A percentile compares a stretch with the other conserved stretches of the same genome.
Evolutionary conservation across 495 filamentous ascomycete species (phyloP).

Genomic region (Talaromyces proteolyticus): DNA sequence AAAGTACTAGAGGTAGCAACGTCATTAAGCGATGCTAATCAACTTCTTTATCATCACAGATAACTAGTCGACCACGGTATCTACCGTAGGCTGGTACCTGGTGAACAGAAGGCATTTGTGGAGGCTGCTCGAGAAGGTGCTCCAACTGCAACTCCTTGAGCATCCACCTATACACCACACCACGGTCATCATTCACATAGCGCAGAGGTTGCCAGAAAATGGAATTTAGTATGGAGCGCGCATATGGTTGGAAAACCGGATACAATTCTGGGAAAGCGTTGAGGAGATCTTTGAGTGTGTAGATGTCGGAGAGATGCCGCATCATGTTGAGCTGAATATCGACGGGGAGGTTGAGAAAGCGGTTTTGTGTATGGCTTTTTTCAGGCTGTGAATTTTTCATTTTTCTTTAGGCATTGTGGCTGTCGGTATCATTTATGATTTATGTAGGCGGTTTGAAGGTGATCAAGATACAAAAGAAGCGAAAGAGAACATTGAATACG

Average conservation of each 20-base stretch:
- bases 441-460: too few species aligned
- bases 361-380: not conserved
- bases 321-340: conserved; percentile 3
- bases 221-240: not conserved
- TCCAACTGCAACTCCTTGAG: conserved; percentile 2
- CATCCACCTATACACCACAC: conserved; percentile 6
- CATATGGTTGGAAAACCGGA: not conserved
- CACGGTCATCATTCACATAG: not conserved
- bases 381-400: not conserved
- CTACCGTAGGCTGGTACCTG: not conserved
- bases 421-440: too few species aligned
- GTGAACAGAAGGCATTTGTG: not conserved
- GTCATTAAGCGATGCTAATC: too few species aligned
- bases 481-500: too few species aligned
- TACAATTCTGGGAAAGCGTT: conserved; percentile 1
- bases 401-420: not conserved
- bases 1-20: too few species aligned
- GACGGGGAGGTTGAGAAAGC: not conserved
- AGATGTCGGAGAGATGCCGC: conserved; percentile 3
- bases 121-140: not conserved
- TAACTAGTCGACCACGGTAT: not conserved
- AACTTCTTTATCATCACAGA: not conserved
- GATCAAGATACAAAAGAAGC: too few species aligned
- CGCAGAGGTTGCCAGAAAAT: conserved; percentile 5
- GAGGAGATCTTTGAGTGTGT: conserved; percentile 1